These are phyloP conservation scores for Kuraishia piskuri DNA, from an alignment of 805 yeast genomes.

Conservation along the genomic window DNA sequence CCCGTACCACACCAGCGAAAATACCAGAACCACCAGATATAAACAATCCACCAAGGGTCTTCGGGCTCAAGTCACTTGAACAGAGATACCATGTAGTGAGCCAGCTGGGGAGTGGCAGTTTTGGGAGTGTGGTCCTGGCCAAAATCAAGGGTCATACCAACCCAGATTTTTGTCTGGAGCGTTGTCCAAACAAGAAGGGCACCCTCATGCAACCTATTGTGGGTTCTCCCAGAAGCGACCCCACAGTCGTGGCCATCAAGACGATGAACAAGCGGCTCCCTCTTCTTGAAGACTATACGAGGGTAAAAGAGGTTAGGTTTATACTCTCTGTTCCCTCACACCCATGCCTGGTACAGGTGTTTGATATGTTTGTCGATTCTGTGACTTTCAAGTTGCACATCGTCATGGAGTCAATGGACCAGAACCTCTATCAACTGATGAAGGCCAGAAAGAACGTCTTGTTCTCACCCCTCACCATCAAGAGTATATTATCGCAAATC, in stretches of 20 bases:
- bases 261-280: conserved; percentile 54
- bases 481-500: conserved; percentile 62
- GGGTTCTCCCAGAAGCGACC: conserved; percentile 9
- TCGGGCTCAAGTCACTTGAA: conserved; percentile 34
- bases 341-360: conserved; percentile 60
- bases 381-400: conserved; percentile 55
- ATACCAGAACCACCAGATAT: not conserved
- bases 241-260: conserved; percentile 63
- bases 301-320: conserved; percentile 60
- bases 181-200: conserved; percentile 14
- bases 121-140: conserved; percentile 64
- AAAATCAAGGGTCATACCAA: conserved; percentile 26
- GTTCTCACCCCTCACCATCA: conserved; percentile 52
- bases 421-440: conserved; percentile 72
- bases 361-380: conserved; percentile 73
- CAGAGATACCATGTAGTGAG: conserved; percentile 41
- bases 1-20: not conserved
- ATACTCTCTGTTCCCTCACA: conserved; percentile 64
- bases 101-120: conserved; percentile 64
- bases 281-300: conserved; percentile 44
- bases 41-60: not conserved
- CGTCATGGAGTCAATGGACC: conserved; percentile 85
- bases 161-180: conserved; percentile 11
- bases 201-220: conserved; percentile 43
- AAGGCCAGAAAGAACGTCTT: conserved; percentile 43